Evolutionary conservation across 495 filamentous ascomycete genomes (phyloP), one percentile per base, ranked within the genome.

Genomic region (Amphirosellinia nigrospora): DNA sequence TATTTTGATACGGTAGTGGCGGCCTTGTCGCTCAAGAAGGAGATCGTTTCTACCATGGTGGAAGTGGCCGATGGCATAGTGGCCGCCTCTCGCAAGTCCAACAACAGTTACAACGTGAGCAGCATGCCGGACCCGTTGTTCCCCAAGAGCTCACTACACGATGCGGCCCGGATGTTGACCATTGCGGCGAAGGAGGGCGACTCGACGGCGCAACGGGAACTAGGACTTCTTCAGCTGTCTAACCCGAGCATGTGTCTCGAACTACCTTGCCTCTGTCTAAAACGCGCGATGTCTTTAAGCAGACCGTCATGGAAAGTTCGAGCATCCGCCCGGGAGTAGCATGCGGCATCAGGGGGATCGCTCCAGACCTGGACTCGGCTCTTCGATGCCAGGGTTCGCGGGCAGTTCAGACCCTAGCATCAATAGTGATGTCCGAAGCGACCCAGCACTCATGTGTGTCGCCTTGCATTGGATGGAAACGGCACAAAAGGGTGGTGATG

Each of bases 391-490:
- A 63, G 60, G 66, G 36, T 71, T 73, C 66, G 72, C 69, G 58
- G 73, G 73, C 46, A 75, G 75, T 66, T 74, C 77, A 61, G 76
- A 78, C 46, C 70, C 78, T 10, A 71, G 73, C 34, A 81, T 78
- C 69, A 82, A 80, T 43, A 77, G 78, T 11, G 89, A 90, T 53
- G 88, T 90, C 16, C 82, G 91, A 50, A 89, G 89, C 61, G 94
- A 99, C 76, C 94, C 96, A 21, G 89, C 91, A 58, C 93, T 93
- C 11, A 97, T 99, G 92, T 97, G 95, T 75, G 86, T 98, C 64
- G 95, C 96, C 4, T 91, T 97, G 75, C 96, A 99, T 82, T 99
- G 96, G 96, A 98, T 98, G 96, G 94, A 94, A 82, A 82, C 94
- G 70, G 94, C 93, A 48, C 91, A 93, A 68, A 88, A 84, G 63